A percentile compares a stretch with the other conserved stretches of the same genome.
phyloP scores from a whole-genome alignment of 1,284 basidiomycete species.

The Volvariella surrecta region DNA sequence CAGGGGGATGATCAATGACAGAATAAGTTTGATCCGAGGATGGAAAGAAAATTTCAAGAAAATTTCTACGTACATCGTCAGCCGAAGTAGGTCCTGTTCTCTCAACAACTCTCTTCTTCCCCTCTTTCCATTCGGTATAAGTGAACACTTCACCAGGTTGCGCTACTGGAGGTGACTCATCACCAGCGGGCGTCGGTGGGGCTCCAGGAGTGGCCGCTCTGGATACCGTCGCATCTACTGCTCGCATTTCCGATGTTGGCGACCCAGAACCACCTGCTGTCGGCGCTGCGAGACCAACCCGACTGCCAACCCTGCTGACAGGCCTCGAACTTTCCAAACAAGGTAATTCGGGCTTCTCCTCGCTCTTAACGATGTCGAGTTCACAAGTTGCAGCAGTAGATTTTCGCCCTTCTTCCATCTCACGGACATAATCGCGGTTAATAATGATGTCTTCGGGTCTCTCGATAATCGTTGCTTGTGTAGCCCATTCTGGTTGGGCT shows the following conservation, averaged over 20 bases:
- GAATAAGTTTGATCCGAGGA: background rate
- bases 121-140: constrained; percentile 38
- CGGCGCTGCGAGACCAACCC: background rate
- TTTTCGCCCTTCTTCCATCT: constrained; percentile 41
- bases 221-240: background rate
- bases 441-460: constrained; percentile 67
- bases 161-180: constrained; percentile 5
- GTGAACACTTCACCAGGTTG: constrained; percentile 14
- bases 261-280: constrained; percentile 3
- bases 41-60: constrained; percentile 6
- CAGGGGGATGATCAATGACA: background rate
- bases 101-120: constrained; percentile 61
- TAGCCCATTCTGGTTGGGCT: constrained; percentile 51
- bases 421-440: constrained; percentile 57
- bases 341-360: constrained; percentile 20
- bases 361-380: no score
- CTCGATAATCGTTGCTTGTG: constrained; percentile 60
- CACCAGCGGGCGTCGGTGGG: constrained; percentile 7
- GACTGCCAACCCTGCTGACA: background rate
- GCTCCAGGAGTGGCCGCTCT: background rate
- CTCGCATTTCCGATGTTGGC: constrained; percentile 9
- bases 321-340: background rate
- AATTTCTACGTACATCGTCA: constrained; percentile 45
- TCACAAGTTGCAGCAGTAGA: no score
- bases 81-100: constrained; percentile 38